These are phyloP conservation scores for Linnemannia hyalina DNA, from an alignment of 192 early-diverging fungal genomes.

Conservation along the genomic window DNA sequence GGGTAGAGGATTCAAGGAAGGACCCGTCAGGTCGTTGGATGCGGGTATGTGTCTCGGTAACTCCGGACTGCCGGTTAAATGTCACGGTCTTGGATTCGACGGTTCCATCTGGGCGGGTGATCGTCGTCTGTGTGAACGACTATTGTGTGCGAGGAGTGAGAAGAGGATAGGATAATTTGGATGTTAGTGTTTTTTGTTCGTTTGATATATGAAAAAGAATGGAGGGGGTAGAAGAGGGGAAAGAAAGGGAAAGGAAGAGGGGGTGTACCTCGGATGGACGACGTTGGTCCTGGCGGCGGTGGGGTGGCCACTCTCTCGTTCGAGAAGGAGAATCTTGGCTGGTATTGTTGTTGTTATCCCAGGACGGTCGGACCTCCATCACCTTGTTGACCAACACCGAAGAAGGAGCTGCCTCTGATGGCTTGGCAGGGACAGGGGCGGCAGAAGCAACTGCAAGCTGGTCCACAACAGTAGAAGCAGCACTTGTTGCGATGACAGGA, in stretches of 20 bases:
- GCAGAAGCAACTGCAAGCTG: neutral
- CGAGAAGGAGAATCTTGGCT: neutral
- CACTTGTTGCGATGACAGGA: neutral
- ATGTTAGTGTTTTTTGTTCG: neutral
- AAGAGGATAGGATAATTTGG: neutral
- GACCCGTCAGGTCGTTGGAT: slow-evolving; percentile 29
- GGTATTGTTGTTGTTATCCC: neutral
- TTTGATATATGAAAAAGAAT: too few relatives aligned
- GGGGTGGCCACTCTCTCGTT: neutral
- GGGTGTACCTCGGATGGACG: neutral
- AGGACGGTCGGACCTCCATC: neutral
- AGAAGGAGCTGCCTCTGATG: neutral
- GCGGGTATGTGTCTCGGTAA: slow-evolving; percentile 13
- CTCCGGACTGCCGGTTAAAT: neutral
- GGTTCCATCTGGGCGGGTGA: slow-evolving; percentile 36
- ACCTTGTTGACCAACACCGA: neutral
- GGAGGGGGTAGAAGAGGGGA: rapidly evolving
- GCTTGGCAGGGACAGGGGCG: neutral
- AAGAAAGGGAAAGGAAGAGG: rapidly evolving
- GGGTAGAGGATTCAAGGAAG: slow-evolving; percentile 17
- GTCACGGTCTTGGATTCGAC: slow-evolving; percentile 25
- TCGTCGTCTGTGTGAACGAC: slow-evolving; percentile 25
- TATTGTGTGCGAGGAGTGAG: neutral
- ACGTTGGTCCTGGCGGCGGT: neutral
- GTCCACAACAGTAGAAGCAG: neutral